These are phyloP conservation scores for Terfezia boudieri DNA, from an alignment of 495 filamentous ascomycete genomes.

Conservation along the genomic window DNA sequence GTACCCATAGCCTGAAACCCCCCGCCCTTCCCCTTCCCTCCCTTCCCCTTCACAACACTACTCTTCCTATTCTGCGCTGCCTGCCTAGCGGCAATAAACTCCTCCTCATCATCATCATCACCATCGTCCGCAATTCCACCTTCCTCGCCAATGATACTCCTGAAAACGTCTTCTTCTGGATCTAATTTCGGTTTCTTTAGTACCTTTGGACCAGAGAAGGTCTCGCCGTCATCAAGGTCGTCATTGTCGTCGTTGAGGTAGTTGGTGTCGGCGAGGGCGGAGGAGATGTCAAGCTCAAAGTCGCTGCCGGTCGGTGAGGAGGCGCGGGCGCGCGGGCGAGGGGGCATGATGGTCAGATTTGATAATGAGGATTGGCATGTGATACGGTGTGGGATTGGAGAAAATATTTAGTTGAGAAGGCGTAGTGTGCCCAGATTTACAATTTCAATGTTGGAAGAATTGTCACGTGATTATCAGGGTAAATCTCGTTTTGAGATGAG, in stretches of 20 bases:
- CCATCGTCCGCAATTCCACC: conserved; percentile 26
- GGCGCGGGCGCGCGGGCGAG: not conserved
- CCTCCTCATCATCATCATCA: conserved; percentile 52
- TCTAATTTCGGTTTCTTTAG: too few species aligned
- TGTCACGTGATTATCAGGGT: too few species aligned
- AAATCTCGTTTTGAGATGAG: too few species aligned
- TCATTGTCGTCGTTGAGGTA: conserved; percentile 8
- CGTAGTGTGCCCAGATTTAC: too few species aligned
- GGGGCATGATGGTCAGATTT: too few species aligned
- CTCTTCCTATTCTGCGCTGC: conserved; percentile 67
- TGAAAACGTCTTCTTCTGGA: not conserved
- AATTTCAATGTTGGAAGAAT: too few species aligned
- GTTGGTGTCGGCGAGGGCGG: conserved; percentile 41
- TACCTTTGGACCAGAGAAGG: too few species aligned
- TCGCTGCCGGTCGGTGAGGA: conserved; percentile 69
- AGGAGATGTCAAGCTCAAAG: conserved; percentile 76
- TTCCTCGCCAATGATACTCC: conserved; percentile 2
- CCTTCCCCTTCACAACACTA: conserved; percentile 58
- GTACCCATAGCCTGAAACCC: conserved; percentile 89
- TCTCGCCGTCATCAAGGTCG: conserved; percentile 1
- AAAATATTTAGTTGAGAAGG: too few species aligned
- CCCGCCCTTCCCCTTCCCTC: conserved; percentile 66
- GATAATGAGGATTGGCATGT: too few species aligned
- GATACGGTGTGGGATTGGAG: too few species aligned
- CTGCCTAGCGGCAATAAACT: conserved; percentile 70